Evolutionary conservation across 768 basidiomycete genomes (phyloP).

Genomic region (Hemileccinum impolitum): DNA sequence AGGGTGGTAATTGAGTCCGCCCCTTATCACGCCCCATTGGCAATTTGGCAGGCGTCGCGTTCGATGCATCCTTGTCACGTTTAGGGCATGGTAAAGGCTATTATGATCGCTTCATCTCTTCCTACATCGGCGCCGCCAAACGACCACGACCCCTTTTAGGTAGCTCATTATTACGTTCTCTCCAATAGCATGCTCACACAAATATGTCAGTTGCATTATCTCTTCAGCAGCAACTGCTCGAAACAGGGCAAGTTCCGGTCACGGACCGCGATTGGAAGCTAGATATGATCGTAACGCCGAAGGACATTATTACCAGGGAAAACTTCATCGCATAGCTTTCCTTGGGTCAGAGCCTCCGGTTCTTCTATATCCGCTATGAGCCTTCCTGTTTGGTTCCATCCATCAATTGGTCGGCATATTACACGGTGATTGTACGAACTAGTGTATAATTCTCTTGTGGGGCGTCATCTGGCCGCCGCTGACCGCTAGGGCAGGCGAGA

Average conservation of each 20-base stretch:
- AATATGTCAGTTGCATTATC: slow-evolving; percentile 56
- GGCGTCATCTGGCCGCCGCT: slow-evolving; percentile 5
- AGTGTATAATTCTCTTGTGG: slow-evolving; percentile 25
- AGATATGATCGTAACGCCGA: slow-evolving; percentile 55
- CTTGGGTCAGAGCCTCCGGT: slow-evolving; percentile 4
- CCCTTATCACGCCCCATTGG: slow-evolving; percentile 6
- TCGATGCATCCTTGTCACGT: slow-evolving; percentile 64
- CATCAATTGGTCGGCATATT: slow-evolving; percentile 7
- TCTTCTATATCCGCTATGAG: slow-evolving; percentile 25
- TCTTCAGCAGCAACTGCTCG: slow-evolving; percentile 60
- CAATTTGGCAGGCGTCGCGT: slow-evolving; percentile 57
- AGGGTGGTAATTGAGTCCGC: slow-evolving; percentile 3
- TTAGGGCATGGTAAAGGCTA: slow-evolving; percentile 84
- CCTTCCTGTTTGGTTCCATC: slow-evolving; percentile 10
- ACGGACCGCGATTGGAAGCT: slow-evolving; percentile 60
- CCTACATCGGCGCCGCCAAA: slow-evolving; percentile 42
- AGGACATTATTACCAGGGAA: slow-evolving; percentile 31
- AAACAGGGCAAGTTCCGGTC: slow-evolving; percentile 49
- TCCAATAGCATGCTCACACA: slow-evolving; percentile 13
- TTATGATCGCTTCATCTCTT: slow-evolving; percentile 70
- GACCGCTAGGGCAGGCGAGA: slow-evolving; percentile 34
- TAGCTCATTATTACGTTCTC: slow-evolving; percentile 30
- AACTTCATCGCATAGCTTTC: slow-evolving; percentile 19
- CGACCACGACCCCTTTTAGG: slow-evolving; percentile 56
- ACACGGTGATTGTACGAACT: slow-evolving; percentile 25